A percentile compares a stretch with the other conserved stretches of the same genome.
These are phyloP conservation scores for Fusarium veterinarium DNA, from an alignment of 2,329 filamentous ascomycete genomes.

Conservation along the genomic window DNA sequence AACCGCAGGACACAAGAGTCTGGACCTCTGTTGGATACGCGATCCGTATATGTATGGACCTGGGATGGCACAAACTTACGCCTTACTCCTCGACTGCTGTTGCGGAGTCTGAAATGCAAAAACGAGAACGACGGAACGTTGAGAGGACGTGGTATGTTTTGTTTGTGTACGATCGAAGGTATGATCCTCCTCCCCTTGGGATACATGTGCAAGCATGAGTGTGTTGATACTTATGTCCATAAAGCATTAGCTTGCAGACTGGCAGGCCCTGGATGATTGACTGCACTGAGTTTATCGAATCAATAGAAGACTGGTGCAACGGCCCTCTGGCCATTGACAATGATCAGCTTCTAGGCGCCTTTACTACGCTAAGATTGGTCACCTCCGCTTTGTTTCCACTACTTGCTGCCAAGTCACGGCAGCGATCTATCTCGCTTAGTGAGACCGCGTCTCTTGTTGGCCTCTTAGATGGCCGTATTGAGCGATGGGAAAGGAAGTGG, in stretches of 20 bases:
- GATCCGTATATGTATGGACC: neutral
- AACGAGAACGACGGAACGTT: neutral
- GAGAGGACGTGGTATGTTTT: neutral
- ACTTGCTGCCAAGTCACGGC: neutral
- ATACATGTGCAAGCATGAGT: too few species aligned
- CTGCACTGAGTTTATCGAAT: neutral
- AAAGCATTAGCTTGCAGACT: neutral
- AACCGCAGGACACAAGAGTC: neutral
- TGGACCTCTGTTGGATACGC: neutral
- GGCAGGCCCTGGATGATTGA: neutral
- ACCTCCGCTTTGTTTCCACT: neutral
- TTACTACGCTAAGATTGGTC: neutral
- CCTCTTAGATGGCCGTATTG: neutral
- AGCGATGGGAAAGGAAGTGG: neutral
- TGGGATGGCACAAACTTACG: neutral
- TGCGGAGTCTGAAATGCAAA: neutral
- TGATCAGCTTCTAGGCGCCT: neutral
- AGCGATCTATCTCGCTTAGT: rapidly evolving
- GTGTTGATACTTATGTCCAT: too few species aligned
- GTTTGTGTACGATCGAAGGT: neutral
- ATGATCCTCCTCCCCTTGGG: neutral
- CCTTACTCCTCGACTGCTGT: too few species aligned
- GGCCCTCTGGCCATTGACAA: neutral
- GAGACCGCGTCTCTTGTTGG: neutral
- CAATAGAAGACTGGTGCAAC: neutral